Conservation (phyloP, 768 basidiomycete species). For the Auriscalpium orientale region DNA sequence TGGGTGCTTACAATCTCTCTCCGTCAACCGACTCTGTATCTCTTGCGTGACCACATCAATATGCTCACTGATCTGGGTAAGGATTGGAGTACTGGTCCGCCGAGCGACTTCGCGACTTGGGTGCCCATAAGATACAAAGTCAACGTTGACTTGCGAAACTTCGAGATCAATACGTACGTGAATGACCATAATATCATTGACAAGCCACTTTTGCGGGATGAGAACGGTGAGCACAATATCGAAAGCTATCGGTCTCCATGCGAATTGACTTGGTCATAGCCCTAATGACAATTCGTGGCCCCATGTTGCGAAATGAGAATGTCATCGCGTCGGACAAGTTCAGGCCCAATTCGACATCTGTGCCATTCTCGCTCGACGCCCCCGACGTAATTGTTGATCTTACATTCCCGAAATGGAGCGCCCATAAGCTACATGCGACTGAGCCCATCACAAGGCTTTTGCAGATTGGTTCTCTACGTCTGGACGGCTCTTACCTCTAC, state of each 20-base stretch:
- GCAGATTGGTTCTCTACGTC: slow-evolving; percentile 42
- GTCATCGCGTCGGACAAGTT: slow-evolving; percentile 66
- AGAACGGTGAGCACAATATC: slow-evolving; percentile 56
- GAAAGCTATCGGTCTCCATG: neutral
- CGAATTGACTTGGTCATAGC: slow-evolving; percentile 35
- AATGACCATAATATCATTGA: slow-evolving; percentile 98
- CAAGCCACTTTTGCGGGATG: slow-evolving; percentile 70
- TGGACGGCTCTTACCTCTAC: slow-evolving; percentile 71
- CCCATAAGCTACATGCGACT: slow-evolving; percentile 61
- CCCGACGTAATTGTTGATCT: slow-evolving; percentile 53
- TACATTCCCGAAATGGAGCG: slow-evolving; percentile 85
- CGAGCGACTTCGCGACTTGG: slow-evolving; percentile 74
- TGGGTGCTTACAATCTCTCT: slow-evolving; percentile 77
- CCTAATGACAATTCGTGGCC: slow-evolving; percentile 60
- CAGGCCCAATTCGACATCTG: slow-evolving; percentile 56
- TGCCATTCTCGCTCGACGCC: slow-evolving; percentile 57
- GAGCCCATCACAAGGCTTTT: slow-evolving; percentile 56
- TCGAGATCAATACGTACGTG: slow-evolving; percentile 70
- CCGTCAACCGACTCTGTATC: slow-evolving; percentile 62
- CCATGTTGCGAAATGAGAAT: slow-evolving; percentile 39
- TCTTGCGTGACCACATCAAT: slow-evolving; percentile 90
- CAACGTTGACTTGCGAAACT: slow-evolving; percentile 66
- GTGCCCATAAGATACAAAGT: slow-evolving; percentile 75
- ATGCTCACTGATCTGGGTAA: slow-evolving; percentile 89
- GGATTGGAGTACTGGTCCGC: slow-evolving; percentile 85